A percentile compares a stretch with the other conserved stretches of the same genome.
Evolutionary conservation across 2,329 filamentous ascomycete genomes (phyloP).

Genomic region (Septoria linicola): DNA sequence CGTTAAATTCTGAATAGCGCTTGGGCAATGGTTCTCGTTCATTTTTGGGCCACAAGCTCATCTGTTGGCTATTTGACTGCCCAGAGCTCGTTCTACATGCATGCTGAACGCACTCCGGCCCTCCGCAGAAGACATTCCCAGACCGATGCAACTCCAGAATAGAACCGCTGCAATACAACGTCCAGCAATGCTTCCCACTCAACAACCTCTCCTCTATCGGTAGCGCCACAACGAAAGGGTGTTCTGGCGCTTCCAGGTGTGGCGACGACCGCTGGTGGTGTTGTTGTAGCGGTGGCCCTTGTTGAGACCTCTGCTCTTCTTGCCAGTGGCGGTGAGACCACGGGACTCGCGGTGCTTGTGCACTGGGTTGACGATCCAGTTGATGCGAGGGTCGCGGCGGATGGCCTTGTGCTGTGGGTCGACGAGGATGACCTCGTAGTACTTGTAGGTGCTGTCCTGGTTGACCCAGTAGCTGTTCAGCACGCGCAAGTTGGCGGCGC

Average conservation of each 20-base stretch:
- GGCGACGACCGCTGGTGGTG: conserved; percentile 92
- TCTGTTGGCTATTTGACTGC: conserved; percentile 15
- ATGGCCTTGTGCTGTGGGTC: conserved; percentile 99
- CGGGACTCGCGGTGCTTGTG: conserved; percentile 99
- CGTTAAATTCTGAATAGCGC: conserved; percentile 2
- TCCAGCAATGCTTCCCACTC: conserved; percentile 14
- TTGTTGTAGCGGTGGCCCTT: conserved; percentile 99
- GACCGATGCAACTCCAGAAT: conserved; percentile 24
- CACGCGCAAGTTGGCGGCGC: conserved; percentile 97
- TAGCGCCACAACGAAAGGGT: conserved; percentile 98
- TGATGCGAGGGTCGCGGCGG: conserved; percentile 98
- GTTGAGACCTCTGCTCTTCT: conserved; percentile 99
- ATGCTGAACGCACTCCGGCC: conserved; percentile 4
- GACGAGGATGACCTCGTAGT: conserved; percentile 99
- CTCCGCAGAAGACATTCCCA: conserved; percentile 19
- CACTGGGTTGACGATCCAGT: conserved; percentile 99
- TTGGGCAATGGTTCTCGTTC: conserved; percentile 10
- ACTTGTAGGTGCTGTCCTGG: conserved; percentile 99
- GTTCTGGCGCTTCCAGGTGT: conserved; percentile 99
- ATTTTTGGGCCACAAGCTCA: conserved; percentile 12
- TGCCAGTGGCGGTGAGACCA: conserved; percentile 96
- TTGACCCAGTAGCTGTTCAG: conserved; percentile 99
- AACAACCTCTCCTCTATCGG: conserved; percentile 60
- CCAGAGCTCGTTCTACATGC: conserved; percentile 6
- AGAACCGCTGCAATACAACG: conserved; percentile 20